phyloP scores from a whole-genome alignment of 805 yeast genomes.

The Myxozyma udenii region DNA sequence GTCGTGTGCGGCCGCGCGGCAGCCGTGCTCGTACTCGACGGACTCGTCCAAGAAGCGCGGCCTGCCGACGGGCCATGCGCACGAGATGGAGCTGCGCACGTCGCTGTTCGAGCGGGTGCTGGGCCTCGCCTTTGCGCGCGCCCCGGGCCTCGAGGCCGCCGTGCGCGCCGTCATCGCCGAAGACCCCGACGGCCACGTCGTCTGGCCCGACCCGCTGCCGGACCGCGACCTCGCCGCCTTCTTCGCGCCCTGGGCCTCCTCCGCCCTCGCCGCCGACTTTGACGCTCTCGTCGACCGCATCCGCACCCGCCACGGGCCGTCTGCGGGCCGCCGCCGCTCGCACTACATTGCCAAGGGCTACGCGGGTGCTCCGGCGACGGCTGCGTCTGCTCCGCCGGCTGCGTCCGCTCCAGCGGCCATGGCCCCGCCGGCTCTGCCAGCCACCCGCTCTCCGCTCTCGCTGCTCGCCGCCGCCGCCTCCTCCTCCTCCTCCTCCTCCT shows the following conservation, averaged over 20 bases:
- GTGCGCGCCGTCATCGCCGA: constrained; percentile 4
- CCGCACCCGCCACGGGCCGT: constrained; percentile 5
- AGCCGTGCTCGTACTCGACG: constrained; percentile 9
- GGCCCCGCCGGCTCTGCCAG: neutral
- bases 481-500: neutral
- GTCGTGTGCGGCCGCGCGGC: constrained; percentile 9
- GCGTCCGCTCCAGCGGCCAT: neutral
- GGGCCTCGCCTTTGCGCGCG: constrained; percentile 5
- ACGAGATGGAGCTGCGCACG: constrained; percentile 22
- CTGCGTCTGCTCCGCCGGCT: neutral
- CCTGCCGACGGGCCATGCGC: constrained; percentile 22
- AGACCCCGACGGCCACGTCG: neutral
- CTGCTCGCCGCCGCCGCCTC: constrained; percentile 14
- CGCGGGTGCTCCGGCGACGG: neutral
- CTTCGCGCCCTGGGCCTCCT: constrained; percentile 8
- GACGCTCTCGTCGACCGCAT: constrained; percentile 10
- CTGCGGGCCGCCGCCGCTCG: constrained; percentile 14
- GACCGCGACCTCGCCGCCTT: neutral
- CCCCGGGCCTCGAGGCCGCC: constrained; percentile 3
- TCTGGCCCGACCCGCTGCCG: constrained; percentile 8
- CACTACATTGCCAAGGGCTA: constrained; percentile 1
- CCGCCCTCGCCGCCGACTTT: constrained; percentile 1
- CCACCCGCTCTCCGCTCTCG: neutral
- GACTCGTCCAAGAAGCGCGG: constrained; percentile 17
- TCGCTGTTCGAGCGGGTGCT: constrained; percentile 10